Base-by-base conservation (phyloP, 371 early-diverging fungal genomes). In the Syncephalastrum sp. region DNA sequence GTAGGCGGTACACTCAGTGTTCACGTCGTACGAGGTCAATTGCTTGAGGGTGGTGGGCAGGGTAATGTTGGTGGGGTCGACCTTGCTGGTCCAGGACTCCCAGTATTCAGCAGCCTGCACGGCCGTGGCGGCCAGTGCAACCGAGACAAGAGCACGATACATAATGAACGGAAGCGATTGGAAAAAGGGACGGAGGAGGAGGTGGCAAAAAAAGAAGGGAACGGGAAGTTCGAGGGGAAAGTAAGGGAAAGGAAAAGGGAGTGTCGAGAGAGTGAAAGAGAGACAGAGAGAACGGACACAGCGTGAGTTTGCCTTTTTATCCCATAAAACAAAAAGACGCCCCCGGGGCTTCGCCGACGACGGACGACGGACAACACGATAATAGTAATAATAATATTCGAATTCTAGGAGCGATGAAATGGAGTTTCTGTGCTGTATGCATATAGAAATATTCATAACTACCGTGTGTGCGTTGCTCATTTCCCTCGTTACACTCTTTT, bases 21-120 rank as follows among this genome's bases (percentile, higher is more conserved):
- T 57, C 23, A 53, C 61, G 52, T 72, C 69, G 29, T 59, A 45
- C 16, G 69, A 65, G 14, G 72, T 66, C 17, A 62, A 63, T 61
- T 72, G 72, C 17, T 77, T 63, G 16, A 79, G 77, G 25, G 46
- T 69, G 21, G 75, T 69, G 61, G 87, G 63, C 14, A 61, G 49
- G 8, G 68, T 67, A 54, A 77, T 59, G 63, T 64, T 67, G 42
- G 46, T 42, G 24, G 70, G 67, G 56, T 67, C 56, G 42, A 63
- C 56, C 23, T 44, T 42, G 33, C 67, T 52, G 0, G 58, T 56
- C 43, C 65, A 68, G 8, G 61, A 57, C 50, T 63, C 47, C 61
- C 61, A 68, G 25, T 68, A 66, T 10, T 63, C 58, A 38, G 44
- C 53, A 38, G 61, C 43, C 16, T 52, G 43, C 19, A 60, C 63